Evolutionary conservation across 2,329 filamentous ascomycete genomes (phyloP).

Genomic region (Paraphoma sp.): DNA sequence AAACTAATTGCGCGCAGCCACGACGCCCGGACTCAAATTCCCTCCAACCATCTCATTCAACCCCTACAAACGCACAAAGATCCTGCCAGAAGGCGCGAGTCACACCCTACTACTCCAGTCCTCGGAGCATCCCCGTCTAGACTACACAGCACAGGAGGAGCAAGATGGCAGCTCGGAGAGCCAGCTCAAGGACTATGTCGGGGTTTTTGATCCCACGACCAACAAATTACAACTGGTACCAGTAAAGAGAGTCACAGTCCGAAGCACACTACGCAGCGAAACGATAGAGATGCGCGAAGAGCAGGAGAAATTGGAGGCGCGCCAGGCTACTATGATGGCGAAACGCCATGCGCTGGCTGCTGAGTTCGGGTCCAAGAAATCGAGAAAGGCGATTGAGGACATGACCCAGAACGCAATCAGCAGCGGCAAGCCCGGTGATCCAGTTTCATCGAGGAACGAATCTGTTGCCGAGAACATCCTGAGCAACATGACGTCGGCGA

Average conservation of each 20-base stretch:
- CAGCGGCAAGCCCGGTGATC: constrained; percentile 24
- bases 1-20: constrained; percentile 33
- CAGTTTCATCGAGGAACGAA: constrained; percentile 29
- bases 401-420: constrained; percentile 74
- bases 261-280: constrained; percentile 56
- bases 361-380: constrained; percentile 85
- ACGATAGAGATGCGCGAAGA: constrained; percentile 48
- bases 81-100: constrained; percentile 35
- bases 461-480: constrained; percentile 59
- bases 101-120: constrained; percentile 65
- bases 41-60: constrained; percentile 55
- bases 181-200: constrained; percentile 66
- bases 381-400: constrained; percentile 76
- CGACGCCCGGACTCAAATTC: constrained; percentile 52
- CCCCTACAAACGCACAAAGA: constrained; percentile 52
- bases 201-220: constrained; percentile 63
- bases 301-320: constrained; percentile 34
- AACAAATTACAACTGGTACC: constrained; percentile 60
- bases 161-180: constrained; percentile 55
- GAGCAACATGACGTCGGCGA: constrained; percentile 66
- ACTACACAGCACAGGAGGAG: constrained; percentile 63
- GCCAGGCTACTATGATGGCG: constrained; percentile 56
- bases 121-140: constrained; percentile 65
- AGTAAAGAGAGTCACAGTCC: constrained; percentile 62
- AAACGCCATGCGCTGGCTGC: constrained; percentile 74